Base-by-base conservation (phyloP, 202 grass and related monocot genomes). In the Setaria italica region DNA sequence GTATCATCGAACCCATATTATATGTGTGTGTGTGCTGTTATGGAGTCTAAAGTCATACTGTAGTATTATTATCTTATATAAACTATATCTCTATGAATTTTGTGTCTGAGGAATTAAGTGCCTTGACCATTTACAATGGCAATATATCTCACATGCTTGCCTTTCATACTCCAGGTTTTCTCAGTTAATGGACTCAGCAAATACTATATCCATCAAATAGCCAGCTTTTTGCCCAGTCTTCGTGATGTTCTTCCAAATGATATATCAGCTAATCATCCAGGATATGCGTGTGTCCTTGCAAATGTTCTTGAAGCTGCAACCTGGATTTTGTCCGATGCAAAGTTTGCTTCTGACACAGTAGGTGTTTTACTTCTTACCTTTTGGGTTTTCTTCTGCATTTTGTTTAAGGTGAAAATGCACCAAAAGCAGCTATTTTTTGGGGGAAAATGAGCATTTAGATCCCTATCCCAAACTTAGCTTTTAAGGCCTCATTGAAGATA, bases 281-380 rank as follows among this genome's bases (percentile, higher is more conserved):
- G 97, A 86, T 94, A 96, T 94, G 97, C 97, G 2, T 99, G 97
- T 72, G 65, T 99, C 67, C 97, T 99, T 90, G 97, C 88, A 74
- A 99, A 99, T 94, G 89, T 99, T 80, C 92, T 96, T 87, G 97
- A 99, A 91, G 90, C 85, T 91, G 90, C 92, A 87, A 90, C 90
- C 63, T 90, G 87, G 90, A 86, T 91, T 88, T 92, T 94, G 64
- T 91, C 97, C 17, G 94, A 93, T 76, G 69, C 88, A 83, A 92
- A 94, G 71, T 88, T 89, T 17, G 87, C 88, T 90, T 83, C 83
- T 92, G 88, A 91, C 70, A 90, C 84, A 70, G 97, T 99, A 97
- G 32, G 88, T 80, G 13, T 67, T 83, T 55, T 78, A 57, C 65
- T 72, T 85, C 41, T 78, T 81, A 81, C 47, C n/a, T 59, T 77